Conservation (phyloP, 116 monocot genomes). For the Trichopus zeylanicus region DNA sequence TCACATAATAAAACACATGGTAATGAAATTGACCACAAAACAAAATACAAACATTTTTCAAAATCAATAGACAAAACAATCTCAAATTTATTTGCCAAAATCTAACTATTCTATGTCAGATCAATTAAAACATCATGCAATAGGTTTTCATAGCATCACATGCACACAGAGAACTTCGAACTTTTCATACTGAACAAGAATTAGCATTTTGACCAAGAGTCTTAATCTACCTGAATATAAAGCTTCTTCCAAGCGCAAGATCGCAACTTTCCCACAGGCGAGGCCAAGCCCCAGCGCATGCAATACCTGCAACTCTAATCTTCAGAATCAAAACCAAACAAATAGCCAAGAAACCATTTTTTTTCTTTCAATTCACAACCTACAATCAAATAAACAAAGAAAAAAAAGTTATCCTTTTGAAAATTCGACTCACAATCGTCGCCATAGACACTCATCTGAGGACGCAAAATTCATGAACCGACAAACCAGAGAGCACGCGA, state of each 20-base stretch:
- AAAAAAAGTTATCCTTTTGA: background rate
- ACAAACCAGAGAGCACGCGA: slow-evolving; percentile 76
- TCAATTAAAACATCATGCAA: too few relatives aligned
- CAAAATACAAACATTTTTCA: too few relatives aligned
- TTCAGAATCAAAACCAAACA: background rate
- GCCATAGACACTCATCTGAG: slow-evolving; percentile 94
- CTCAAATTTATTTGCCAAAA: too few relatives aligned
- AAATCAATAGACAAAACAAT: background rate
- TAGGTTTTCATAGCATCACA: too few relatives aligned
- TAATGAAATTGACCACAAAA: too few relatives aligned
- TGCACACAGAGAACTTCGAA: too few relatives aligned
- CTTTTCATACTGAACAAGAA: background rate
- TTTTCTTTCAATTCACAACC: background rate
- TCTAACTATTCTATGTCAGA: too few relatives aligned
- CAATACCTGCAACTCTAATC: slow-evolving; percentile 50
- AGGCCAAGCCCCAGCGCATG: slow-evolving; percentile 76
- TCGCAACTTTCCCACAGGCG: slow-evolving; percentile 49
- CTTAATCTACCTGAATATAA: slow-evolving; percentile 67
- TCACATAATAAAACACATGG: too few relatives aligned
- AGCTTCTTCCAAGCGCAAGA: slow-evolving; percentile 94
- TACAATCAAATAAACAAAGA: background rate
- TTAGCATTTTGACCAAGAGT: background rate
- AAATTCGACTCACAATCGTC: slow-evolving; percentile 66
- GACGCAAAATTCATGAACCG: slow-evolving; percentile 66
- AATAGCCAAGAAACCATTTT: background rate